Conservation (phyloP, 1,139 yeast species). For the Sugiyamaella japonica region DNA sequence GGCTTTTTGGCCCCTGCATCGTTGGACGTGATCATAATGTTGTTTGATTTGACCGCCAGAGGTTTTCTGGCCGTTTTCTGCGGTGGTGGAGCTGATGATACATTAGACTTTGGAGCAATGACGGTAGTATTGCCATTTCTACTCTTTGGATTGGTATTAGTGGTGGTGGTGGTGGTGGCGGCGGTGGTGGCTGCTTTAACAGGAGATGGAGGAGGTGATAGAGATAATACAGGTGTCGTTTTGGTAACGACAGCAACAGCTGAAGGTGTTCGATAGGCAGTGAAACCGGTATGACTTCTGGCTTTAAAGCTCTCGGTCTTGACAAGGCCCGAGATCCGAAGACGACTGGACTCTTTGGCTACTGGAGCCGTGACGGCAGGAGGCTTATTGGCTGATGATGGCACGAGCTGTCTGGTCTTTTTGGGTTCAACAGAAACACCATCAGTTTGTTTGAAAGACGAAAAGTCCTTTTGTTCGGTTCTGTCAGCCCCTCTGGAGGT, state of each 20-base stretch:
- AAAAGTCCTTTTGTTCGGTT: background rate
- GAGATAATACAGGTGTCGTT: slow-evolving; percentile 12
- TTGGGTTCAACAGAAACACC: background rate
- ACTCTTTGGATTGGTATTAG: background rate
- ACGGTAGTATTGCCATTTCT: slow-evolving; percentile 1
- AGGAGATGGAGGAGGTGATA: slow-evolving; percentile 14
- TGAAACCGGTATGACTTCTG: slow-evolving; percentile 23
- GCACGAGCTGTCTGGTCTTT: slow-evolving; percentile 4
- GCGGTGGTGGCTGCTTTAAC: slow-evolving; percentile 4
- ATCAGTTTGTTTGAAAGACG: background rate
- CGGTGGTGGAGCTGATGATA: background rate
- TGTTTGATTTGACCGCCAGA: slow-evolving; percentile 21
- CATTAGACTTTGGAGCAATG: background rate
- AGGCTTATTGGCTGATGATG: background rate
- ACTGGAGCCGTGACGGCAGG: background rate
- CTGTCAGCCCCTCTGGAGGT: background rate
- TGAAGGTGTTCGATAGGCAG: slow-evolving; percentile 24
- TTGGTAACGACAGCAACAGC: background rate
- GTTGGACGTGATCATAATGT: slow-evolving; percentile 15
- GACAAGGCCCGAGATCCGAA: slow-evolving; percentile 34
- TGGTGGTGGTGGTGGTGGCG: slow-evolving; percentile 6
- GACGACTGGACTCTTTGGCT: slow-evolving; percentile 26
- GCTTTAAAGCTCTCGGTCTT: slow-evolving; percentile 34
- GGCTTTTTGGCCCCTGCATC: slow-evolving; percentile 1
- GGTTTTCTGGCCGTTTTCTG: slow-evolving; percentile 20